phyloP scores from a whole-genome alignment of 306 rosid genomes.

The Carpinus viminea region DNA sequence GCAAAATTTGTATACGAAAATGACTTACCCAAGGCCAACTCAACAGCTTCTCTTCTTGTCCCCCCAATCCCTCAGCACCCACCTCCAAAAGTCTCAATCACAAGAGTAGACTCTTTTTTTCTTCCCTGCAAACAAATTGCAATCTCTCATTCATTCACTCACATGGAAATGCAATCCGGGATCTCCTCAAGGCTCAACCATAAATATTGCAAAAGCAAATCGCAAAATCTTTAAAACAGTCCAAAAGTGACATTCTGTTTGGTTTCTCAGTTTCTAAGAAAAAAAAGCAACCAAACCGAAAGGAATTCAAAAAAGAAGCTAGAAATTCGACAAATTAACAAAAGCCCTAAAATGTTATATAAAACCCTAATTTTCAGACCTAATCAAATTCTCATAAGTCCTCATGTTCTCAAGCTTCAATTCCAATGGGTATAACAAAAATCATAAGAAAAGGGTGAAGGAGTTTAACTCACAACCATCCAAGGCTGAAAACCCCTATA shows the following conservation, averaged over 20 bases:
- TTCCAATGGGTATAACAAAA: too few relatives aligned
- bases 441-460: too few relatives aligned
- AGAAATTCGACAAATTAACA: too few relatives aligned
- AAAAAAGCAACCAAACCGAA: background rate
- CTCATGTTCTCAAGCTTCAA: too few relatives aligned
- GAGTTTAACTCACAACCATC: too few relatives aligned
- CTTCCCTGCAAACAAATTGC: background rate
- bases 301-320: too few relatives aligned
- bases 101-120: background rate
- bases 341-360: too few relatives aligned
- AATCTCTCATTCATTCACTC: background rate
- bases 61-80: background rate
- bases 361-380: too few relatives aligned
- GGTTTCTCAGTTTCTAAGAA: slow-evolving; percentile 26
- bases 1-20: slow-evolving; percentile 62
- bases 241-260: slow-evolving; percentile 27
- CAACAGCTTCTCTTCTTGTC: slow-evolving; percentile 34
- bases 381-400: too few relatives aligned
- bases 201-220: background rate
- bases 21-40: slow-evolving; percentile 63
- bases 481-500: too few relatives aligned
- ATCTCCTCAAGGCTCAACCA: too few relatives aligned
- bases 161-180: background rate
- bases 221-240: background rate
- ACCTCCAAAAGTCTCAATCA: background rate